Percentiles rank a stretch among this genome's conserved stretches.
Evolutionary conservation across 176 grass and related monocot species (phyloP).

Genomic region (Chloris gayana): DNA sequence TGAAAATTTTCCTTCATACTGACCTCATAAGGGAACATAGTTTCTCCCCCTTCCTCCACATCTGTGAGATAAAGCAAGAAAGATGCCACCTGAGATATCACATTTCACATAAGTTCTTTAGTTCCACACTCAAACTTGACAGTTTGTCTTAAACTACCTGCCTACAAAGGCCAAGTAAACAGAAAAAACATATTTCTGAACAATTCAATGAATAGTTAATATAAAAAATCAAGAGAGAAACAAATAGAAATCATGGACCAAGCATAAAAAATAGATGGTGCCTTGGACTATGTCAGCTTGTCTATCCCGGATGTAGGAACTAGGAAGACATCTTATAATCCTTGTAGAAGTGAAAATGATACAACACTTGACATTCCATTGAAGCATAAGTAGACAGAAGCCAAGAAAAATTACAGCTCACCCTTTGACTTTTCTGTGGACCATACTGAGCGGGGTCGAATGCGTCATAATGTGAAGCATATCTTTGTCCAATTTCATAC

Average conservation of each 20-base stretch:
- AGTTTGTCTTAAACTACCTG: neutral
- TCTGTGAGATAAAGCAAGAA: constrained; percentile 94
- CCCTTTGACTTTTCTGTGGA: constrained; percentile 92
- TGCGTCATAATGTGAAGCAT: constrained; percentile 96
- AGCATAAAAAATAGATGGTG: neutral
- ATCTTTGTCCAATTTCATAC: constrained; percentile 90
- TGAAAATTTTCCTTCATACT: constrained; percentile 1
- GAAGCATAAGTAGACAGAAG: constrained; percentile 6
- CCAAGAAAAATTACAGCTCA: constrained; percentile 42
- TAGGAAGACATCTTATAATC: constrained; percentile 18
- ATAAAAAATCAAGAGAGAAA: neutral
- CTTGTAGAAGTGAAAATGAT: neutral
- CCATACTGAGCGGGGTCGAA: constrained; percentile 93
- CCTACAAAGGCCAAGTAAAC: constrained; percentile 5
- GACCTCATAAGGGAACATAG: constrained; percentile 99
- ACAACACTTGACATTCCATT: neutral
- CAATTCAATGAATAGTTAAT: neutral
- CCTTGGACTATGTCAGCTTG: neutral
- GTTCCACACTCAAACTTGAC: constrained; percentile 7
- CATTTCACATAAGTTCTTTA: constrained; percentile 36
- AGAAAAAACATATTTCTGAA: neutral
- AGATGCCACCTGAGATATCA: constrained; percentile 71
- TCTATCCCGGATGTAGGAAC: neutral
- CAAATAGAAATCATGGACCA: constrained; percentile 1
- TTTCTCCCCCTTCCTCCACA: constrained; percentile 99